These are phyloP conservation scores for Copromyces sp. DNA, from an alignment of 495 filamentous ascomycete species.

Conservation along the genomic window DNA sequence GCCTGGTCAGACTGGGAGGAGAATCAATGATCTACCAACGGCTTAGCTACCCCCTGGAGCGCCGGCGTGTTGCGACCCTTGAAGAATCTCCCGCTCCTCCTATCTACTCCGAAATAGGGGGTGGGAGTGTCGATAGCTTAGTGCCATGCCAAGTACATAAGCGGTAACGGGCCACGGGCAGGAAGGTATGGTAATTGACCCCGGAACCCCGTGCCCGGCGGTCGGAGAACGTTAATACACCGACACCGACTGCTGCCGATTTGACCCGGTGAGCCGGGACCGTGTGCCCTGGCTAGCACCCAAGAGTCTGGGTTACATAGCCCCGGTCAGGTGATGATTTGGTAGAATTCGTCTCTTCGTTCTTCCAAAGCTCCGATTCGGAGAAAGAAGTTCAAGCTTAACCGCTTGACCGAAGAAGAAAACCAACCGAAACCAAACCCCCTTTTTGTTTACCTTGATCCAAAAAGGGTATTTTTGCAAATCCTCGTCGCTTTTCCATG, in stretches of 20 bases:
- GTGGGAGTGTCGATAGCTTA: background rate
- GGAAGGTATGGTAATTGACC: background rate
- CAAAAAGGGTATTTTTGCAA: background rate
- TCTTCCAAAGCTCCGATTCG: background rate
- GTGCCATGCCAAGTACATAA: background rate
- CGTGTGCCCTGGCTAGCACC: background rate
- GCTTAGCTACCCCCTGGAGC: background rate
- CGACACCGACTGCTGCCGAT: background rate
- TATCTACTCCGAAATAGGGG: background rate
- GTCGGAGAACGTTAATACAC: background rate
- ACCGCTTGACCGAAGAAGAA: background rate
- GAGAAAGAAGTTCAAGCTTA: background rate
- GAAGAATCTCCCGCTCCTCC: background rate
- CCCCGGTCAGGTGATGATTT: background rate
- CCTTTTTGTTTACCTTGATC: background rate
- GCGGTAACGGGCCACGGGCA: background rate
- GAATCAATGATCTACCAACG: background rate
- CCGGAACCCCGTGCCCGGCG: background rate
- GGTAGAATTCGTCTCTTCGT: background rate
- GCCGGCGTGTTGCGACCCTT: background rate
- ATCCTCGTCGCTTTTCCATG: background rate
- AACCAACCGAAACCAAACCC: background rate
- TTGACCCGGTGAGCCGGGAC: background rate
- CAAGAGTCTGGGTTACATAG: background rate
- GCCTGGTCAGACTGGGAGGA: background rate